These are phyloP conservation scores for Pseudozyma sp. DNA, from an alignment of 1,284 basidiomycete species.

Conservation along the genomic window DNA sequence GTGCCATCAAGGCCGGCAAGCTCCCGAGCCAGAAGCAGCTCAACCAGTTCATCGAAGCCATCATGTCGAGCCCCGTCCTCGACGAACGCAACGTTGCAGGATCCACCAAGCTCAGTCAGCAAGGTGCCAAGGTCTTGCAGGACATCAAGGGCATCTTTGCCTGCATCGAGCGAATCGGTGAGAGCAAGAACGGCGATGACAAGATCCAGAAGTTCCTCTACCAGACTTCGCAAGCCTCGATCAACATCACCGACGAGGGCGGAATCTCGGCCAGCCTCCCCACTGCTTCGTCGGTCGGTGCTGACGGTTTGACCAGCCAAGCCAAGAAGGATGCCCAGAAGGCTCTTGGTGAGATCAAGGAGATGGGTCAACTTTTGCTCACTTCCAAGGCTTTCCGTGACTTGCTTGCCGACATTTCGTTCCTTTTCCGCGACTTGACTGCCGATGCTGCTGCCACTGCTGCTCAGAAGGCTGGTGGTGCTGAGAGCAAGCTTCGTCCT, in stretches of 20 bases:
- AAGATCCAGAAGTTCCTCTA: slow-evolving; percentile 70
- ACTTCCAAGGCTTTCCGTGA: slow-evolving; percentile 70
- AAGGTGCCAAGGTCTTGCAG: slow-evolving; percentile 43
- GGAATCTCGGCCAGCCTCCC: slow-evolving; percentile 32
- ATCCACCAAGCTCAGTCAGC: slow-evolving; percentile 52
- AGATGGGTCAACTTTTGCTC: slow-evolving; percentile 70
- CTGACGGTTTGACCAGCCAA: slow-evolving; percentile 65
- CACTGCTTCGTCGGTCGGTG: slow-evolving; percentile 47
- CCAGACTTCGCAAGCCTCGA: slow-evolving; percentile 64
- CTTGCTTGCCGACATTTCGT: slow-evolving; percentile 70
- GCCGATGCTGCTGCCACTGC: slow-evolving; percentile 69
- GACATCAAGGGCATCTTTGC: slow-evolving; percentile 57
- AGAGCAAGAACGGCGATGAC: slow-evolving; percentile 67
- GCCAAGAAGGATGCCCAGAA: slow-evolving; percentile 67
- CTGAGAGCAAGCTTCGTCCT: slow-evolving; percentile 60
- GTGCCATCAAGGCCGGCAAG: slow-evolving; percentile 55
- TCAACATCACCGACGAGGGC: slow-evolving; percentile 48
- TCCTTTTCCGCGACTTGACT: slow-evolving; percentile 70
- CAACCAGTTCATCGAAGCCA: slow-evolving; percentile 42
- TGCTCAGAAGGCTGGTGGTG: slow-evolving; percentile 56
- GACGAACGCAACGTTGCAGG: slow-evolving; percentile 46
- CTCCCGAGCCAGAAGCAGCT: slow-evolving; percentile 52
- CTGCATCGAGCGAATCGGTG: slow-evolving; percentile 52
- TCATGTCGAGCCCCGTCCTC: slow-evolving; percentile 53
- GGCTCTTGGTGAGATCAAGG: slow-evolving; percentile 69